Evolutionary conservation across 495 filamentous ascomycete genomes (phyloP), one percentile per base, ranked within the genome.

Genomic region (Cenococcum geophilum): DNA sequence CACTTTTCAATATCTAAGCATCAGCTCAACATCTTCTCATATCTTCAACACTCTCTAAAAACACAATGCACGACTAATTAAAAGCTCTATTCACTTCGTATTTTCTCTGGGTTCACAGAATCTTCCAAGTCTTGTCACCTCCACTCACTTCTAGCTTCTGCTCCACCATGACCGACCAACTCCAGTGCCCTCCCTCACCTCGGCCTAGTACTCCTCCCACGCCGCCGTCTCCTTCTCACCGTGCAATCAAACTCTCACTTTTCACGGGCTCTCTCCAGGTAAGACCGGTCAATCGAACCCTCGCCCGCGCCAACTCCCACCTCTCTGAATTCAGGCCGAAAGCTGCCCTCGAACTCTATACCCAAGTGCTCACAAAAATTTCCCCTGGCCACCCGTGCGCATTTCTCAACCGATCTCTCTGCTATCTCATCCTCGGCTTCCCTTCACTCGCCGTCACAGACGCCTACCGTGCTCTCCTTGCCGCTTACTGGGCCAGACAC

Each of bases 391-490:
- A 73, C 43, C 62, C 68, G 5, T 49, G 53, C 54, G 72, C 72
- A 11, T 66, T 74, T 35, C 69, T 73, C 22, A 74, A 74, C 58
- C 71, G 72, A 5, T 59, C 64, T n/a, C 60, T 74, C 0, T 72
- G 71, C 55, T 70, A 73, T 47, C 20, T 72, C 1, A 4, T 49
- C 10, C 56, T 67, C 9, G 60, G 58, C 9, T 64, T 53, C 49
- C 68, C 68, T 14, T 47, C 65, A 20, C 67, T 74, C n/a, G 72
- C 71, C 1, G 71, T 55, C 10, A 37, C 58, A 5, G 72, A 73
- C 54, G 71, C 68, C 2, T 64, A 68, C 40, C 71, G 72, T 25
- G 71, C 71, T 6, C 37, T 58, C 14, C 10, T 70, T 25, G 54
- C 40, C 11, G 54, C 51, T 20, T 4, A 61, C 5, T 45, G 35